Base-by-base conservation (phyloP, 768 basidiomycete genomes). In the Collybia sp. region DNA sequence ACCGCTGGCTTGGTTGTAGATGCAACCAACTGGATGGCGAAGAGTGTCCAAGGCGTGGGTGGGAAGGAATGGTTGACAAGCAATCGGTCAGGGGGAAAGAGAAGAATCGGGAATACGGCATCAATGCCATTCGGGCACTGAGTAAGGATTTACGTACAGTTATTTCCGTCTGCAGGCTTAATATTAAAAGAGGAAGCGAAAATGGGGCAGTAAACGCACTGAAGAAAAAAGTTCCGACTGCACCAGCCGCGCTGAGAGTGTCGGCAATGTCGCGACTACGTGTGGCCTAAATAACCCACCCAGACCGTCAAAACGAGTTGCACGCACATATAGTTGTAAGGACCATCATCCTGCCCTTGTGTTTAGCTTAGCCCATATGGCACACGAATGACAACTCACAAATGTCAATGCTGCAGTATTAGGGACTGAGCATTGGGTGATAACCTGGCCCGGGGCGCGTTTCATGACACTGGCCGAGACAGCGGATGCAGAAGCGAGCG, bases 161-260 rank as follows among this genome's bases (percentile, higher is more conserved):
- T 71, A 44, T 72, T 63, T 19, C 70, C 69, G 52, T 70, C 69
- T 3, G 18, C 34, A 30, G 13, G 12, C 6, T 6, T 17, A 16
- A 36, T 15, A 45, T 11, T 10, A 17, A 30, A 3, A 33, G 15
- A 33, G 12, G 40, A 25, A 25, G 12, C 31, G 10, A 11, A 6
- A 46, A 12, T 25, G 19, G 20, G n/a, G 31, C n/a, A 6, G 25
- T 12, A 17, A 20, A 61, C 69, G n/a, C 53, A 70, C 70, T 71
- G 52, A 70, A 66, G 63, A 73, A 75, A 53, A 75, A 75, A 0
- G 73, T 73, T 5, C 65, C 73, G 8, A 58, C 69, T 6, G 65
- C 67, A 35, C 62, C 62, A 34, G 61, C 64, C 11, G 56, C 59
- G 6, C 54, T 53, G 12, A 72, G 58, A 8, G 67, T 60, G 30